Evolutionary conservation across 352 stramenopile genomes (phyloP).

Genomic region (Phytophthora capsici): DNA sequence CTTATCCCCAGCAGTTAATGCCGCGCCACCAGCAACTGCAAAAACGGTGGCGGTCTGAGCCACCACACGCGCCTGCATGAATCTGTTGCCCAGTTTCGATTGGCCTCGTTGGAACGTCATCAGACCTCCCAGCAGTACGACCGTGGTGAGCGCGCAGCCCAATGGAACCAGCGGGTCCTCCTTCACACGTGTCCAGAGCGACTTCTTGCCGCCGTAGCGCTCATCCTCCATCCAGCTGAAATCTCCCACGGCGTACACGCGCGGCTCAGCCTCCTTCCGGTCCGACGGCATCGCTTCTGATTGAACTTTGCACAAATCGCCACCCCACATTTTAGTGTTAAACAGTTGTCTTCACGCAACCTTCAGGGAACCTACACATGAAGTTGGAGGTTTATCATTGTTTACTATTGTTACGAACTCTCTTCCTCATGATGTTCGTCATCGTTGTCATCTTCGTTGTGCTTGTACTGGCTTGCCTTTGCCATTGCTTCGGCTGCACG

Average conservation of each 20-base stretch:
- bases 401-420: conserved; percentile 35
- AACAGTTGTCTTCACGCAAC: conserved; percentile 5
- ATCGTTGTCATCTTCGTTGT: conserved; percentile 28
- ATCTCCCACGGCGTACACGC: conserved; percentile 54
- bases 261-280: conserved; percentile 18
- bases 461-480: conserved; percentile 32
- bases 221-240: conserved; percentile 74
- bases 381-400: conserved; percentile 10
- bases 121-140: conserved; percentile 72
- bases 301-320: not conserved
- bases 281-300: conserved; percentile 1
- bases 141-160: conserved; percentile 67
- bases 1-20: conserved; percentile 54
- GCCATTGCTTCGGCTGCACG: conserved; percentile 46
- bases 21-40: conserved; percentile 58
- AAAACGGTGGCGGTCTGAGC: conserved; percentile 75
- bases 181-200: conserved; percentile 63
- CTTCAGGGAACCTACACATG: not conserved
- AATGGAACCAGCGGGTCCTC: conserved; percentile 84
- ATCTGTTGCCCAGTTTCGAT: conserved; percentile 80
- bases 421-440: conserved; percentile 37
- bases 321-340: not conserved
- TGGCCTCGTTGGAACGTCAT: conserved; percentile 74
- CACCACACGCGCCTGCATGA: conserved; percentile 85
- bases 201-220: conserved; percentile 61